Evolutionary conservation across 768 basidiomycete genomes (phyloP).

Genomic region (Punctularia strigosozonata): DNA sequence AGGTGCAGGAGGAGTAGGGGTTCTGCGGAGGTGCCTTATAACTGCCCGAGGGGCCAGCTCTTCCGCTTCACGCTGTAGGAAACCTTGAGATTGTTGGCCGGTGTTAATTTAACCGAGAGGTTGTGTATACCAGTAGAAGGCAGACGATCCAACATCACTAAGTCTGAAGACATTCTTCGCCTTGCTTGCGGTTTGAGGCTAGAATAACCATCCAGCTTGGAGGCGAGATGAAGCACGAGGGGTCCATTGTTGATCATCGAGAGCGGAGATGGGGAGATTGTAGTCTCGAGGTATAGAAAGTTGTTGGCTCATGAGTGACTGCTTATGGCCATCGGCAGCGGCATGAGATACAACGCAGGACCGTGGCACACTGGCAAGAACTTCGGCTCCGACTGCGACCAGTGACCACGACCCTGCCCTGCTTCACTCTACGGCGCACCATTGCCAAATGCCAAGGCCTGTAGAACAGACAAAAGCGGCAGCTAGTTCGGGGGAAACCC

Average conservation of each 20-base stretch:
- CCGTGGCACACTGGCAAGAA: too few relatives aligned
- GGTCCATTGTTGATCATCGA: slow-evolving; percentile 46
- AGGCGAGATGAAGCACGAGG: slow-evolving; percentile 17
- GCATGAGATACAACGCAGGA: too few relatives aligned
- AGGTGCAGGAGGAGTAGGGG: slow-evolving; percentile 1
- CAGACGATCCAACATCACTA: slow-evolving; percentile 58
- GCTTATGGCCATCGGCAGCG: too few relatives aligned
- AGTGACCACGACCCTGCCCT: too few relatives aligned
- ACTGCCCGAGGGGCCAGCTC: slow-evolving; percentile 44
- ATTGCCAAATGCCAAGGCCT: too few relatives aligned
- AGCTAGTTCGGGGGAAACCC: too few relatives aligned
- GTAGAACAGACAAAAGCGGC: too few relatives aligned
- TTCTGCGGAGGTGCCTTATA: slow-evolving; percentile 32
- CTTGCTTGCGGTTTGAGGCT: slow-evolving; percentile 17
- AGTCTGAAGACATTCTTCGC: slow-evolving; percentile 31
- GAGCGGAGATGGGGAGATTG: neutral
- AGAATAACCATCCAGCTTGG: slow-evolving; percentile 13
- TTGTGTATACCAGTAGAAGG: slow-evolving; percentile 45
- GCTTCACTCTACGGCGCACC: too few relatives aligned
- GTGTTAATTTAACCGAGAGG: slow-evolving; percentile 3
- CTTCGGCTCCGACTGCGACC: too few relatives aligned
- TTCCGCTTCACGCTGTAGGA: slow-evolving; percentile 63
- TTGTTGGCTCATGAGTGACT: slow-evolving; percentile 3
- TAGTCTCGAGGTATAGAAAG: neutral
- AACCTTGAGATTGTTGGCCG: slow-evolving; percentile 29